Evolutionary conservation across 176 grass and related monocot genomes (phyloP).

Genomic region (Triticum aestivum): IWGSC_CS_RefSeq_v2.1 NC_057799.1:589930832-589931331

Average conservation of each 20-base stretch:
- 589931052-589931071: slow-evolving; percentile 14
- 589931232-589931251: no score
- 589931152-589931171: background rate
- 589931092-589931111: background rate
- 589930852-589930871: background rate
- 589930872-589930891: background rate
- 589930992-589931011: background rate
- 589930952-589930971: no score
- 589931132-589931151: slow-evolving; percentile 22
- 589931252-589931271: no score
- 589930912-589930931: no score
- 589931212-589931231: background rate
- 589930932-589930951: no score
- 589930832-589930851: background rate
- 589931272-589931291: no score
- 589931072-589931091: slow-evolving; percentile 14
- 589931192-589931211: background rate
- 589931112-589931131: slow-evolving; percentile 8
- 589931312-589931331: background rate
- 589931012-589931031: slow-evolving; percentile 19
- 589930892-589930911: no score
- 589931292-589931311: no score
- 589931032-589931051: slow-evolving; percentile 10
- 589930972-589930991: background rate
- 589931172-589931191: background rate